Evolutionary conservation across 768 basidiomycete species (phyloP), one percentile per base, ranked within the genome.

Genomic region (Suillus variegatus): DNA sequence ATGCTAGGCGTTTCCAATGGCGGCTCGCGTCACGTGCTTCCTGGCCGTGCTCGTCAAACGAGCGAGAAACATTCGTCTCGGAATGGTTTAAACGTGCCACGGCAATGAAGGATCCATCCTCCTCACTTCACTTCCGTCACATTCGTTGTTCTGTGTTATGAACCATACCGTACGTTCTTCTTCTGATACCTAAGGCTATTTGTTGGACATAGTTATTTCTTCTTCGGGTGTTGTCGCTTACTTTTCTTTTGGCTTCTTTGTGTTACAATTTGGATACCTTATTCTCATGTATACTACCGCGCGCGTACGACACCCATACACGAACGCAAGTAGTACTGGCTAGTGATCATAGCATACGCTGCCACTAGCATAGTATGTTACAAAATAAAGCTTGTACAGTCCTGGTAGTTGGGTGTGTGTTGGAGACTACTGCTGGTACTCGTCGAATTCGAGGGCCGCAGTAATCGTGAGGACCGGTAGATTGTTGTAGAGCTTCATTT

Each of bases 31-130:
- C 71, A 66, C 22, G 71, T 64, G 46, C 76, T 76, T 61, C 76
- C 75, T 49, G 75, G 75, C 64, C 73, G 75, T 61, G 73, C 70
- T 55, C 74, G 74, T 49, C 70, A 67, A 52, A 58, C 58, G 25
- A 66, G 67, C 60, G 62, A 63, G 32, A 61, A 28, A 32, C 44
- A 20, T 25, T 36, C 32, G 10, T 40, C 41, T 44, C 14, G 58
- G 8, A 52, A 36, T 41, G 52, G 49, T 32, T 12, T 65, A 10
- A 35, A 12, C 28, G 40, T 46, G 41, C 32, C n/a, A 20, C 13
- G 28, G 0, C 18, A 43, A 13, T 64, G 6, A 20, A 25, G 16
- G 20, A 12, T 16, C 6, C 41, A 55, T 35, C 49, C 51, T 43
- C 32, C 28, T 18, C 4, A 16, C 32, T 54, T 54, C 18, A 9